A percentile compares a stretch with the other conserved stretches of the same genome.
Conservation (phyloP, 768 basidiomycete species). For the Mycena maculata region DNA sequence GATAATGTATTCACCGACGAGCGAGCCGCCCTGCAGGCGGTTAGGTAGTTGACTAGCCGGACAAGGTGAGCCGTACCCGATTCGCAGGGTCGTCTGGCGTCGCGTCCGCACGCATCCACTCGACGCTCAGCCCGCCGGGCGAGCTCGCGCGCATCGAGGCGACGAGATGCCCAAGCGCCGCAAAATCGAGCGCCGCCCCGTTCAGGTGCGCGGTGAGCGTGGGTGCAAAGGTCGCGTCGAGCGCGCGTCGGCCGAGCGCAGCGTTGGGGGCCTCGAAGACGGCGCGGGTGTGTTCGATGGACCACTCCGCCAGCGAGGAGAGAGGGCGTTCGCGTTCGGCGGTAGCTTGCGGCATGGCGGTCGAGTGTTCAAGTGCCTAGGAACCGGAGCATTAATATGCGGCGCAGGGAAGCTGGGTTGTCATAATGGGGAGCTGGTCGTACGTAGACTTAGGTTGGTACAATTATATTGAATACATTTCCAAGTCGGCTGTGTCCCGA, state of each 20-base stretch:
- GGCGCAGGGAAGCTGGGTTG: no score
- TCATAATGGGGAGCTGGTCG: no score
- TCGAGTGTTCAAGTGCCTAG: neutral
- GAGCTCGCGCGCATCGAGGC: constrained; percentile 54
- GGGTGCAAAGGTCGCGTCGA: constrained; percentile 59
- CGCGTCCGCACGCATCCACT: constrained; percentile 61
- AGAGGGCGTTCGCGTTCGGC: constrained; percentile 34
- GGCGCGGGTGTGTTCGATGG: constrained; percentile 57
- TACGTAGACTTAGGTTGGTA: no score
- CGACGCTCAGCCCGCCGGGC: constrained; percentile 54
- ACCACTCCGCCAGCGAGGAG: constrained; percentile 62
- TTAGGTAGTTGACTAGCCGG: constrained; percentile 14
- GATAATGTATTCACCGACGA: constrained; percentile 64
- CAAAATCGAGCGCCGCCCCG: constrained; percentile 52
- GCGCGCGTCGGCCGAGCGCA: constrained; percentile 53
- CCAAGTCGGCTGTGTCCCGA: no score
- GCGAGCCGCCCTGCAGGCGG: constrained; percentile 61
- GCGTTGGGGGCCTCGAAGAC: constrained; percentile 65
- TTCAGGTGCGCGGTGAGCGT: constrained; percentile 56
- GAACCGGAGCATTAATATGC: neutral
- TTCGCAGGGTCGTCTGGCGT: constrained; percentile 54
- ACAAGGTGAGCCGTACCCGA: constrained; percentile 50
- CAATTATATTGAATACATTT: no score
- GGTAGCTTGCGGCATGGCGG: neutral
- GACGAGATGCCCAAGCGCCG: constrained; percentile 56